These are phyloP conservation scores for Aspergillus panamensis DNA, from an alignment of 495 filamentous ascomycete genomes.

Conservation along the genomic window DNA sequence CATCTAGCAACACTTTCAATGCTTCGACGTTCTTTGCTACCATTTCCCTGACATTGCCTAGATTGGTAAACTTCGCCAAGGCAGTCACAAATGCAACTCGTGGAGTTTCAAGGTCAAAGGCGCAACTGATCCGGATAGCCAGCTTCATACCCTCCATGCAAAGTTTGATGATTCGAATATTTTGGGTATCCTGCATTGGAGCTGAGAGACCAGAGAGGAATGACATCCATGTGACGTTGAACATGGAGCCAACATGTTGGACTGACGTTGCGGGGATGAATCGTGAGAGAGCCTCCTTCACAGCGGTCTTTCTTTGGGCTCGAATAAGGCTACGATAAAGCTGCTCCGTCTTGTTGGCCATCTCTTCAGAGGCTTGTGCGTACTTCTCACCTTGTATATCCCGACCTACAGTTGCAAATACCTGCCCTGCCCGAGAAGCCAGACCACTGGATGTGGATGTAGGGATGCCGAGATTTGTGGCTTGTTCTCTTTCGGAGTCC, in stretches of 20 bases:
- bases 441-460: slow-evolving; percentile 60
- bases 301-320: slow-evolving; percentile 72
- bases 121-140: slow-evolving; percentile 84
- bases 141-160: slow-evolving; percentile 96
- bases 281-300: slow-evolving; percentile 62
- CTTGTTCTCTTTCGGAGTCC: slow-evolving; percentile 82
- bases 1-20: slow-evolving; percentile 81
- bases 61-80: slow-evolving; percentile 87
- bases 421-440: slow-evolving; percentile 83
- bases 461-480: slow-evolving; percentile 65
- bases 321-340: slow-evolving; percentile 86
- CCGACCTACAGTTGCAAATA: slow-evolving; percentile 82
- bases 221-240: slow-evolving; percentile 99
- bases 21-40: slow-evolving; percentile 95
- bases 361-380: slow-evolving; percentile 90
- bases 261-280: slow-evolving; percentile 92
- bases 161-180: slow-evolving; percentile 81
- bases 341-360: slow-evolving; percentile 82
- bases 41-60: slow-evolving; percentile 94
- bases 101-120: slow-evolving; percentile 88
- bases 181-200: slow-evolving; percentile 85
- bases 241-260: slow-evolving; percentile 96
- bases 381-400: slow-evolving; percentile 93
- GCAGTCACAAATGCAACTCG: slow-evolving; percentile 92
- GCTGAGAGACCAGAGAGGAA: slow-evolving; percentile 91